A percentile compares a stretch with the other conserved stretches of the same genome.
These are phyloP conservation scores for Ligustrum vulgare DNA, from an alignment of 257 asterid species.

Conservation along the genomic window DNA sequence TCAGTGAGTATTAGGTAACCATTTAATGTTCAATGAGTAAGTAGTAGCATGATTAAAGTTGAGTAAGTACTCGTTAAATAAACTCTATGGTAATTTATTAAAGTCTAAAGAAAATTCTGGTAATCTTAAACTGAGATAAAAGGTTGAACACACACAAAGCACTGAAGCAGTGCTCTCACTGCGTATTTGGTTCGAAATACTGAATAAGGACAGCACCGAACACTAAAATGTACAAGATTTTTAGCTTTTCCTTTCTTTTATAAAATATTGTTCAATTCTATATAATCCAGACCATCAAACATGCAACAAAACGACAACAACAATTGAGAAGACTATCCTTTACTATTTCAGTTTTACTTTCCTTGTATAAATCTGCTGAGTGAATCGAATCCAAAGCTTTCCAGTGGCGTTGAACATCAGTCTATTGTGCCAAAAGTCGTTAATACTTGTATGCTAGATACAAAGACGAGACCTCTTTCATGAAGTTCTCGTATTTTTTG, in stretches of 20 bases:
- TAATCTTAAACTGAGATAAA: too few relatives aligned
- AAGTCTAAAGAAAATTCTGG: too few relatives aligned
- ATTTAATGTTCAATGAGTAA: too few relatives aligned
- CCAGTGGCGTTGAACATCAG: neutral
- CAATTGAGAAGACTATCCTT: neutral
- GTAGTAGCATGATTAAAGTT: too few relatives aligned
- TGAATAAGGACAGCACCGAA: too few relatives aligned
- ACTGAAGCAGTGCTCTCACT: too few relatives aligned
- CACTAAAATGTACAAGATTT: neutral
- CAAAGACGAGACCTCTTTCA: constrained; percentile 13
- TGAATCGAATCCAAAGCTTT: neutral
- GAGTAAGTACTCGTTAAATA: too few relatives aligned
- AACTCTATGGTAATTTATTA: too few relatives aligned
- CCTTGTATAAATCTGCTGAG: neutral
- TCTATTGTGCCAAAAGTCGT: neutral
- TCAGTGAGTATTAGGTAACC: too few relatives aligned
- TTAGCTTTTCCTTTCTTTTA: neutral
- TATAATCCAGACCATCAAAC: neutral
- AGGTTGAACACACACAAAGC: too few relatives aligned
- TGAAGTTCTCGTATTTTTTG: constrained; percentile 29
- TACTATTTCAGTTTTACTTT: neutral
- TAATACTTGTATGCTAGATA: neutral
- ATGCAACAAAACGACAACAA: neutral
- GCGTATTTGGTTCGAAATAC: too few relatives aligned
- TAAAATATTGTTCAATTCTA: neutral